Base-by-base conservation (phyloP, 176 grass and related monocot genomes). In the Carex kokanica region DNA sequence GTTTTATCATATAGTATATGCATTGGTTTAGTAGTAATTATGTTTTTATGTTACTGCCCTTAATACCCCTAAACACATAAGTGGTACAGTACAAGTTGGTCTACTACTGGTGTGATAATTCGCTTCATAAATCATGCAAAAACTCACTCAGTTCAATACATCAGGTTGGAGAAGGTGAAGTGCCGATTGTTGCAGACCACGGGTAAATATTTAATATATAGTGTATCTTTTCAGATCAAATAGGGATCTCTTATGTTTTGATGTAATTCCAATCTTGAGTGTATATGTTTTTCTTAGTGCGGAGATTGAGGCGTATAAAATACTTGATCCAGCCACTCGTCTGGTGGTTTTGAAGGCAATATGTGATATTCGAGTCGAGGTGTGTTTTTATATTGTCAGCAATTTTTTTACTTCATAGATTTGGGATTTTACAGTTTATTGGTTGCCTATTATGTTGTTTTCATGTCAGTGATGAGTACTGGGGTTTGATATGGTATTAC, bases 331-430 rank as follows among this genome's bases (percentile, higher is more conserved):
- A 69, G 86, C 84, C 63, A 92, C 87, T 72, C 90, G 94, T 59
- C 81, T 97, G 82, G 24, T 90, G 82, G 94, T 97, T 74, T 86
- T 97, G 75, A 97, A 97, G 87, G 94, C 88, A 23, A 87, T 97
- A 87, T 97, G 94, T 85, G 94, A 97, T 79, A 94, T 97, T 84
- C 94, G 94, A 29, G 81, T 89, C 56, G 94, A 97, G 94, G 94
- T 92, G 55, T 65, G 84, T 80, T 55, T 32, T 60, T 60, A 15
- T 53, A 74, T 73, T 82, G 81, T 82, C 53, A 49, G 71, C 68
- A 5, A 55, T 65, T 61, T 24, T 21, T 24, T 23, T 23, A 23
- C 23, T 53, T 27, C 4, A 32, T 52, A 53, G 20, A 25, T 24
- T 74, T 74, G 70, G 70, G 67, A 45, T 45, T 49, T 73, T 23